Base-by-base conservation (phyloP, 2,329 filamentous ascomycete genomes). In the Sordariomycetes sp. region DNA sequence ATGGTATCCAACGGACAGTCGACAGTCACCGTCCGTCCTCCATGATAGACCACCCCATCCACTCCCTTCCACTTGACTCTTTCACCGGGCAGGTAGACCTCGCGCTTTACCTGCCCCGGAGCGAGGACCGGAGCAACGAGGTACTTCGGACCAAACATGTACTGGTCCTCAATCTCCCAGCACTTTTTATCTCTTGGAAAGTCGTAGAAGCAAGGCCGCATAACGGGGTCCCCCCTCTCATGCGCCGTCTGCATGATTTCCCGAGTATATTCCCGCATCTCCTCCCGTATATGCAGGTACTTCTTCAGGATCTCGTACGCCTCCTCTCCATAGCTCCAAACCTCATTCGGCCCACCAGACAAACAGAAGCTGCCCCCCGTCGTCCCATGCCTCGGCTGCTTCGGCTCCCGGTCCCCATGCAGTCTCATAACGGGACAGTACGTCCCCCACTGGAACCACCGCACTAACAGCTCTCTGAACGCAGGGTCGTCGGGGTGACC, bases 361-460 rank as follows among this genome's bases (percentile, higher is more conserved):
- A 58, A 73, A 65, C 67, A 80, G 69, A 61, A 76, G 0, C 63
- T 66, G 32, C 67, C 70, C 22, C 72, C 72, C 0, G 63, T 69
- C 17, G 66, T 65, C 17, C 42, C 42, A 3, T 64, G 65, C n/a
- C 64, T 68, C 10, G 66, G 65, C 61, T 71, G 70, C 52, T 66
- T 74, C 0, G 84, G 84, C 64, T 85, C 81, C 0, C 84, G 75
- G 63, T 86, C 80, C 6, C 84, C 84, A 62, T 87, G 84, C 0
- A 86, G 71, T 2, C 84, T 70, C 76, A 87, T 84, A 1, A 87
- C 83, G 0, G 84, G 84, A 58, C 81, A 85, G 63, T 84, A 86
- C 0, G 81, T 70, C 0, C 79, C 83, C 81, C 82, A 87, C 62
- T 86, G 83, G 65, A 87, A 87, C 84, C 84, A 87, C 1, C 84